Base-by-base conservation (phyloP, 2,329 filamentous ascomycete species). In the Fusarium xyrophilum region DNA sequence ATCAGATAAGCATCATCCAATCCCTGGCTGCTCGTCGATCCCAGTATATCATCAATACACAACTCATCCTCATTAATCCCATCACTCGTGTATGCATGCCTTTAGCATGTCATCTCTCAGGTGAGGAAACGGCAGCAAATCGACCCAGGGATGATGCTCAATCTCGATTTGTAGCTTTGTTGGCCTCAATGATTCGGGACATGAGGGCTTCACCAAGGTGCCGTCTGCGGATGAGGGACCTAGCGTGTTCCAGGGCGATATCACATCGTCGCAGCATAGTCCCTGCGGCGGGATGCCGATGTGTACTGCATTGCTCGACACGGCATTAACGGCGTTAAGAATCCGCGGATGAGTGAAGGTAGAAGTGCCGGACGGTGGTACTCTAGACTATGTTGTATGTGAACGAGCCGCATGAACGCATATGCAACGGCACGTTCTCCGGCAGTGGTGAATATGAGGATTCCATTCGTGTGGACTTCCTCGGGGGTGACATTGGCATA, bases 1-100 rank as follows among this genome's bases (percentile, higher is more conserved):
- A 85, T 75, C 3, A 86, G 46, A 4, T 63, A 69, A 1, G 70
- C 60, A 7, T 69, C 55, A 4, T 73, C 63, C 19, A 56, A 23
- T 0, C 58, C 30, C 13, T 36, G 23, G 2, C 47, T 60, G 9
- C 57, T 55, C 14, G 35, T 51, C 0, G 71, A 28, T 11, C 61
- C 60, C 3, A 72, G 23, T 1, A 74, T 46, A 4, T 73, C 72
- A 4, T 73, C 72, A 3, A 60, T n/a, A 25, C 73, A 74, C 17
- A 74, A 12, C 27, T 65, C 58, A 21, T 73, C 70, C 25, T 74
- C 73, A 8, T 74, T 71, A 6, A 73, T 48, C 0, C 23, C 15
- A 11, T 58, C 68, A 1, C 44, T 55, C 7, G 59, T 42, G 12
- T 73, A 61, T 4, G 33, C 71, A 61, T 4, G 33, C 71, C 1